These are phyloP conservation scores for Ophiostoma himal-ulmi DNA, from an alignment of 2,329 filamentous ascomycete species.

Conservation along the genomic window DNA sequence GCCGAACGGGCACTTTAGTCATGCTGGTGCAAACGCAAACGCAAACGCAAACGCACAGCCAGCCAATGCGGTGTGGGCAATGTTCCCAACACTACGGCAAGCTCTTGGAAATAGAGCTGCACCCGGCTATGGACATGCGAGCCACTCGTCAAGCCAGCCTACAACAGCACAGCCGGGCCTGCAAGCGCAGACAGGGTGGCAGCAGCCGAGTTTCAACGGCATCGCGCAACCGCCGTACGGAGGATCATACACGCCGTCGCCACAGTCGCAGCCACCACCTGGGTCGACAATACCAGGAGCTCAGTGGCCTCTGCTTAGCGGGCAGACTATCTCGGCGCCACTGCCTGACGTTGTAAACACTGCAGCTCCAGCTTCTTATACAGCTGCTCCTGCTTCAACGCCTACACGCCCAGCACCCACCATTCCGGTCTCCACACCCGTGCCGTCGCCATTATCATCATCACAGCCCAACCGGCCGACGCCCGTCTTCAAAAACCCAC, in stretches of 20 bases:
- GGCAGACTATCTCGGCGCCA: not conserved
- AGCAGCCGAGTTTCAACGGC: not conserved
- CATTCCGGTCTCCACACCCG: not conserved
- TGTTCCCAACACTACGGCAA: not conserved
- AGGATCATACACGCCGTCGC: too few relatives aligned
- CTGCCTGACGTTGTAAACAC: not conserved
- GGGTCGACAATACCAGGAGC: too few relatives aligned
- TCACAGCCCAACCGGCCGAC: not conserved
- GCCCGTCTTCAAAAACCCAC: slow-evolving; percentile 16
- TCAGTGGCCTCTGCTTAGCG: too few relatives aligned
- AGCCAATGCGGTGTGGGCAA: not conserved
- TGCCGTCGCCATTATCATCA: not conserved
- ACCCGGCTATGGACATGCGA: not conserved
- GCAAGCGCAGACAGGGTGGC: not conserved
- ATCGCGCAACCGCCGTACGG: too few relatives aligned
- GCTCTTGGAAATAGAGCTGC: not conserved
- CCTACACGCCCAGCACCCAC: not conserved
- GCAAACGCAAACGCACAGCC: not conserved
- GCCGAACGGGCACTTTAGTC: not conserved
- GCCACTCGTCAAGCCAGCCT: not conserved
- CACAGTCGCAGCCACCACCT: too few relatives aligned
- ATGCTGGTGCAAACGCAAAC: not conserved
- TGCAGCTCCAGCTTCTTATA: too few relatives aligned
- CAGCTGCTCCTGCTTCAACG: not conserved
- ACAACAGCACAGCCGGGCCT: not conserved